Evolutionary conservation across 768 basidiomycete genomes (phyloP).

Genomic region (Amanita muscaria): DNA sequence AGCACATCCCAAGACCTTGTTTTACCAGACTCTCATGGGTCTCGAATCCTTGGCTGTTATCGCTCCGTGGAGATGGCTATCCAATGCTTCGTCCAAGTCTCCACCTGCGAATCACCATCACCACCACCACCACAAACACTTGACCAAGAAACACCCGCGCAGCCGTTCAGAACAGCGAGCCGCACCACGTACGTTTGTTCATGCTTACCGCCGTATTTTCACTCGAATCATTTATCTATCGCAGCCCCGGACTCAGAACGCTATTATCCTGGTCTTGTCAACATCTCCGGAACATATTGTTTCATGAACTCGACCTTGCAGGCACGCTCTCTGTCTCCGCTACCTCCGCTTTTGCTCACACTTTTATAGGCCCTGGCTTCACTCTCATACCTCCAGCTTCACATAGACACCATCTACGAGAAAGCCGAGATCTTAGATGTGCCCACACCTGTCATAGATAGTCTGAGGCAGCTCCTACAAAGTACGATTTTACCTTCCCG

Average conservation of each 20-base stretch:
- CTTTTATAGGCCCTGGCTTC: slow-evolving; percentile 77
- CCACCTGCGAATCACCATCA: neutral
- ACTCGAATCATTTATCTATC: too few relatives aligned
- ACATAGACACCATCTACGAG: slow-evolving; percentile 66
- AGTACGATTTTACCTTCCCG: slow-evolving; percentile 32
- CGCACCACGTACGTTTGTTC: too few relatives aligned
- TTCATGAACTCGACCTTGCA: slow-evolving; percentile 97
- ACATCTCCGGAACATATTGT: slow-evolving; percentile 92
- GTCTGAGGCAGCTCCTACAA: slow-evolving; percentile 60
- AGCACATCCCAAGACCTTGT: slow-evolving; percentile 18
- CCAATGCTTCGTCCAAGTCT: slow-evolving; percentile 12
- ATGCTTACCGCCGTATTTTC: too few relatives aligned
- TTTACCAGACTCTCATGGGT: slow-evolving; percentile 36
- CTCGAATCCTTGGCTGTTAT: slow-evolving; percentile 46
- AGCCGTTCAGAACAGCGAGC: slow-evolving; percentile 51
- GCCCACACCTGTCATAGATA: slow-evolving; percentile 80
- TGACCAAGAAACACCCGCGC: slow-evolving; percentile 40
- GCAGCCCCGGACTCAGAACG: slow-evolving; percentile 19
- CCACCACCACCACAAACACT: slow-evolving; percentile 25
- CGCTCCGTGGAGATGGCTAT: slow-evolving; percentile 61
- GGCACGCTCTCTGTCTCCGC: slow-evolving; percentile 29
- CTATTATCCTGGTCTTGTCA: slow-evolving; percentile 86
- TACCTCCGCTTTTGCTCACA: slow-evolving; percentile 12
- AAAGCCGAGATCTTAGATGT: slow-evolving; percentile 76
- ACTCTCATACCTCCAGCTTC: slow-evolving; percentile 68